Conservation (phyloP, 2,329 filamentous ascomycete genomes). For the Endothia cerciana region DNA sequence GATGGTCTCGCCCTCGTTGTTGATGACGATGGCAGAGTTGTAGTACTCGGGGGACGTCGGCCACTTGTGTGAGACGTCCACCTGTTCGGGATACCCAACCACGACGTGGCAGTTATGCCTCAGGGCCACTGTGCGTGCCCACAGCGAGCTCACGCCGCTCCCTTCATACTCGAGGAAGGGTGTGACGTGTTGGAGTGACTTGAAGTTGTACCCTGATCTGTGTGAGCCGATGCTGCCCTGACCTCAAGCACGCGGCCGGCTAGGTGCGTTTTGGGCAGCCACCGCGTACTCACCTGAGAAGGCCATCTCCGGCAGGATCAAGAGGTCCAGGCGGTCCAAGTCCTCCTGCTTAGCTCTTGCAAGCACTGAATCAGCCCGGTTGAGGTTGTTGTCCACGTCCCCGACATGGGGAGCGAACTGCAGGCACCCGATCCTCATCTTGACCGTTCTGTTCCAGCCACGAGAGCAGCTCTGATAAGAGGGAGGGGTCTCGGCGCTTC, state of each 20-base stretch:
- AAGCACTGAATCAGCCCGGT: slow-evolving; percentile 67
- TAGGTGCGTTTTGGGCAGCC: not conserved
- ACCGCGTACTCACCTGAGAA: slow-evolving; percentile 63
- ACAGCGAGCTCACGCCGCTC: slow-evolving; percentile 69
- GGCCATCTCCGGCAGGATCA: slow-evolving; percentile 77
- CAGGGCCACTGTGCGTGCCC: slow-evolving; percentile 69
- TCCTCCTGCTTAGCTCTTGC: slow-evolving; percentile 52
- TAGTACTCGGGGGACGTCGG: slow-evolving; percentile 58
- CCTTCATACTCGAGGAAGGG: slow-evolving; percentile 70
- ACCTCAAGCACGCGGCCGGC: not conserved
- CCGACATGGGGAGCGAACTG: slow-evolving; percentile 76
- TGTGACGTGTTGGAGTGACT: slow-evolving; percentile 66
- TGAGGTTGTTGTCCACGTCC: slow-evolving; percentile 71
- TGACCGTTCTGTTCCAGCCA: slow-evolving; percentile 27
- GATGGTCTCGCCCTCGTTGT: slow-evolving; percentile 61
- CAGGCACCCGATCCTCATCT: slow-evolving; percentile 71
- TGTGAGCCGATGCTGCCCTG: not conserved
- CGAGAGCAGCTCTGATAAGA: not conserved
- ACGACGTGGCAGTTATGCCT: slow-evolving; percentile 70
- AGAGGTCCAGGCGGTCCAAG: slow-evolving; percentile 69
- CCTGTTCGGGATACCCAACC: slow-evolving; percentile 75
- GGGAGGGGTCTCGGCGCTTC: not conserved
- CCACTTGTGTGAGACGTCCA: slow-evolving; percentile 54
- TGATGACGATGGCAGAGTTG: slow-evolving; percentile 59
- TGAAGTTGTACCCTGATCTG: slow-evolving; percentile 73